A percentile compares a stretch with the other conserved stretches of the same genome.
Conservation (phyloP, 2,329 filamentous ascomycete species). For the Colletotrichum nymphaeae region DNA sequence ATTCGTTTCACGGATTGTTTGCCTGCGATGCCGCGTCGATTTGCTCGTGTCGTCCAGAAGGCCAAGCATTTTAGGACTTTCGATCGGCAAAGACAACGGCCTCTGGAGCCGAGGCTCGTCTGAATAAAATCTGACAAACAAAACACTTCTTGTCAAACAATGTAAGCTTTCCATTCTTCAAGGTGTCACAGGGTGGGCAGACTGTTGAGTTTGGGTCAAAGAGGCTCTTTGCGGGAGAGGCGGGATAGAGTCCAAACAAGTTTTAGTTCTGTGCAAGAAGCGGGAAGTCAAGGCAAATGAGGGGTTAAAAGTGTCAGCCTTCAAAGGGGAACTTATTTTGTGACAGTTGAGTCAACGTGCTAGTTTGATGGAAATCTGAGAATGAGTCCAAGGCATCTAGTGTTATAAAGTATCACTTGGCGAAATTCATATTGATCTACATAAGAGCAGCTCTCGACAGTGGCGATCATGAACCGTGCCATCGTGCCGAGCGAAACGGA, state of each 20-base stretch:
- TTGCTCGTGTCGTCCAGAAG: not conserved
- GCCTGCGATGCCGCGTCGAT: no score
- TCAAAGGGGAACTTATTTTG: no score
- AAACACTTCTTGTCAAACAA: not conserved
- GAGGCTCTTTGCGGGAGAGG: not conserved
- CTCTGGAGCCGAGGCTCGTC: not conserved
- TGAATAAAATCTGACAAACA: not conserved
- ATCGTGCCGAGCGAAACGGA: not conserved
- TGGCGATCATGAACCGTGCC: not conserved
- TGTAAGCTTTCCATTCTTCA: not conserved
- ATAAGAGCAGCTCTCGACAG: not conserved
- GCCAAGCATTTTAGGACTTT: not conserved
- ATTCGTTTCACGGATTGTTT: not conserved
- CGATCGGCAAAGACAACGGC: not conserved
- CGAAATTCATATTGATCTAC: not conserved
- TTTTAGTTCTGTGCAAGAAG: not conserved
- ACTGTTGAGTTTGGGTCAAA: not conserved
- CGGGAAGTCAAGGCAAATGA: not conserved
- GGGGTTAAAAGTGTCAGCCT: not conserved
- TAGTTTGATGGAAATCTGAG: no score
- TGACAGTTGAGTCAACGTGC: not conserved
- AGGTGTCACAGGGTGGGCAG: not conserved
- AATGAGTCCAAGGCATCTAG: no score
- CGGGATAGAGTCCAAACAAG: not conserved
- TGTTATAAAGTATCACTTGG: no score